These are phyloP conservation scores for Candida dajiaensis DNA, from an alignment of 805 yeast species.

Conservation along the genomic window DNA sequence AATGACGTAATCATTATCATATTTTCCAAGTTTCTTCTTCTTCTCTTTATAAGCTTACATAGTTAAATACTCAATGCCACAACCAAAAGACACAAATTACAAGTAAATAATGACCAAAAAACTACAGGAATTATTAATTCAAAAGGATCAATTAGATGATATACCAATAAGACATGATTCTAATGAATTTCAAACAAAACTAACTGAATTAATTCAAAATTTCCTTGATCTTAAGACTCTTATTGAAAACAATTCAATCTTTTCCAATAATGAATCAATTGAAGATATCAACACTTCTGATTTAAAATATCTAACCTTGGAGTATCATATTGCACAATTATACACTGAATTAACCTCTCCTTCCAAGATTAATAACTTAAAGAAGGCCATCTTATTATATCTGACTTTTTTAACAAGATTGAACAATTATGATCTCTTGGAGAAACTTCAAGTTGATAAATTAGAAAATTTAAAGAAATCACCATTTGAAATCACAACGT, in stretches of 20 bases:
- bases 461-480: constrained; percentile 27
- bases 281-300: constrained; percentile 65
- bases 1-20: too few species aligned
- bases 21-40: too few species aligned
- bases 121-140: neutral
- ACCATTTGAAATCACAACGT: constrained; percentile 29
- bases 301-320: constrained; percentile 52
- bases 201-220: constrained; percentile 33
- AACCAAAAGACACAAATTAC: too few species aligned
- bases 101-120: neutral
- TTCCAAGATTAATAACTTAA: constrained; percentile 29
- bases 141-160: constrained; percentile 3
- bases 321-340: constrained; percentile 48
- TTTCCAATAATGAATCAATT: constrained; percentile 64
- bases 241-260: constrained; percentile 47
- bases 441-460: constrained; percentile 30
- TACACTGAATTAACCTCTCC: constrained; percentile 24
- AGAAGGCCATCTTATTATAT: constrained; percentile 37
- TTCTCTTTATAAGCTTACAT: too few species aligned
- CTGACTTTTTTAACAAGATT: constrained; percentile 41
- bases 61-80: too few species aligned
- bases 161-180: constrained; percentile 36
- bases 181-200: constrained; percentile 31
- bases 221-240: constrained; percentile 39
- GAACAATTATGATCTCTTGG: constrained; percentile 40